Percentiles rank a stretch among this genome's conserved stretches.
phyloP scores from a whole-genome alignment of 2,329 filamentous ascomycete species.

The Pleomassaria siparia region DNA sequence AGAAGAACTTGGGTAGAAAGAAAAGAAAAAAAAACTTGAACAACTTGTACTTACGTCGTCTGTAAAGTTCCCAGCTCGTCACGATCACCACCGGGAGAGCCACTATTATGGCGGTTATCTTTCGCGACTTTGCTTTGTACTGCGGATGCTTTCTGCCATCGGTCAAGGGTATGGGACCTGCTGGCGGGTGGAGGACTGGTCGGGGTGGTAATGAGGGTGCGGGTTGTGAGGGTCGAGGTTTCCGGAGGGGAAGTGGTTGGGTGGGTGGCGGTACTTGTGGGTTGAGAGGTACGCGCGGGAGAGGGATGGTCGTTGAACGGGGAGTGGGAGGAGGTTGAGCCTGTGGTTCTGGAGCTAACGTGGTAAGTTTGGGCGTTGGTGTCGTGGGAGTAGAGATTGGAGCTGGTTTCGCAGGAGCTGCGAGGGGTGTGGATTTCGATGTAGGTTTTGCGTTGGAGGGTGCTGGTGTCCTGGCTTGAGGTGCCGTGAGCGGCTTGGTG shows the following conservation, averaged over 20 bases:
- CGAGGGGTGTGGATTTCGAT: neutral
- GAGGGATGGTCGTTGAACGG: constrained; percentile 25
- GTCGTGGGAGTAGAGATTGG: neutral
- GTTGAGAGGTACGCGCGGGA: constrained; percentile 20
- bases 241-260: constrained; percentile 1
- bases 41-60: constrained; percentile 19
- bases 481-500: neutral
- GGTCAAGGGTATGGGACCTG: constrained; percentile 3
- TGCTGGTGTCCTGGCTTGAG: neutral
- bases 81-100: constrained; percentile 38
- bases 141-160: constrained; percentile 28
- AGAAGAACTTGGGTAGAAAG: too few relatives aligned
- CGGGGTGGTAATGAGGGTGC: constrained; percentile 4
- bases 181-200: constrained; percentile 1
- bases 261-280: too few relatives aligned
- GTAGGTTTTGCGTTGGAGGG: neutral
- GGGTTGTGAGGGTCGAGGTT: constrained; percentile 4
- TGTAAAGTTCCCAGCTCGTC: constrained; percentile 34
- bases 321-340: neutral
- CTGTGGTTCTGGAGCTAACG: constrained; percentile 1
- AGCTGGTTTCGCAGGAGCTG: neutral
- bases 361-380: constrained; percentile 2
- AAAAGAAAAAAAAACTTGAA: neutral
- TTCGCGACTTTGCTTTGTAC: constrained; percentile 34
- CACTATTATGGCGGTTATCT: constrained; percentile 38